These are phyloP conservation scores for Torulaspora gathmanii DNA, from an alignment of 805 yeast species.

Conservation along the genomic window DNA sequence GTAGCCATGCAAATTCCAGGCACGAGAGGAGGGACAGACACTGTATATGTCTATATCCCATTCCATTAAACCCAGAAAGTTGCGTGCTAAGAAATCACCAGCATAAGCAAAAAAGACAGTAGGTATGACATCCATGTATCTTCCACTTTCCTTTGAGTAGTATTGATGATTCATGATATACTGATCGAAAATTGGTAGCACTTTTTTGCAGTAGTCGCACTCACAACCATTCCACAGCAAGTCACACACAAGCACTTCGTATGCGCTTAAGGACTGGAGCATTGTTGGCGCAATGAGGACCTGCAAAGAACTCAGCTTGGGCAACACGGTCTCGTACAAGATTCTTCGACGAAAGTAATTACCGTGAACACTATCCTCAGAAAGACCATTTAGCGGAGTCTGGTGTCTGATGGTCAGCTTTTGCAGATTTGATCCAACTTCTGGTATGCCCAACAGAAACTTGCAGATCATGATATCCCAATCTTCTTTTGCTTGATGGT, in stretches of 20 bases:
- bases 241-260: constrained; percentile 66
- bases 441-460: constrained; percentile 39
- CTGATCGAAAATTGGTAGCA: constrained; percentile 51
- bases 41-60: constrained; percentile 34
- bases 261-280: constrained; percentile 56
- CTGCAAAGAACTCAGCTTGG: constrained; percentile 41
- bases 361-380: constrained; percentile 68
- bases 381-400: constrained; percentile 53
- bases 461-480: constrained; percentile 50
- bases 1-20: constrained; percentile 50
- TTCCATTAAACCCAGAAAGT: constrained; percentile 29
- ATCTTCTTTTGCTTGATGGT: constrained; percentile 47
- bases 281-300: constrained; percentile 54
- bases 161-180: constrained; percentile 62
- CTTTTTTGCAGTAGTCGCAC: constrained; percentile 51
- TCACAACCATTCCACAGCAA: constrained; percentile 75
- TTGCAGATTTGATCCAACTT: constrained; percentile 31
- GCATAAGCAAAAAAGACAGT: constrained; percentile 52
- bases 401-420: constrained; percentile 52
- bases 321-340: constrained; percentile 47
- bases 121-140: constrained; percentile 57
- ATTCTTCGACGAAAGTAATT: constrained; percentile 58
- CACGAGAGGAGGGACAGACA: constrained; percentile 34
- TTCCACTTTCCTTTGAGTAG: constrained; percentile 43
- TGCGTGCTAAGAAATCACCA: constrained; percentile 41